phyloP scores from a whole-genome alignment of 2,329 filamentous ascomycete genomes.

The Pestalotiopsis sp. region DNA sequence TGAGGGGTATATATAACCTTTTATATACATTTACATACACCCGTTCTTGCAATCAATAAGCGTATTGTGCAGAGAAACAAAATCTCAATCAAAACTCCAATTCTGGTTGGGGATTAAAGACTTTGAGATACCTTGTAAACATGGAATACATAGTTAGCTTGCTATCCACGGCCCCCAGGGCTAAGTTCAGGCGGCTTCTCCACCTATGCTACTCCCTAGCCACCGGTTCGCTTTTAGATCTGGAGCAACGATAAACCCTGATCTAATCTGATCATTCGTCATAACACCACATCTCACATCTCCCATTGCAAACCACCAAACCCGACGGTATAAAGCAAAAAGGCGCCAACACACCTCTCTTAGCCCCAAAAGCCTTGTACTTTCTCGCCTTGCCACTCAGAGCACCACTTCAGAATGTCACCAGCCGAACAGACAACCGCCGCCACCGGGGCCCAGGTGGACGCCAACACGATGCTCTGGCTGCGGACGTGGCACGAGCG shows the following conservation, averaged over 20 bases:
- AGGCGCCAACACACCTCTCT: too few relatives aligned
- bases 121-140: too few relatives aligned
- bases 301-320: neutral
- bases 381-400: neutral
- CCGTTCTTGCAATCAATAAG: too few relatives aligned
- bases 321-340: too few relatives aligned
- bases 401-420: neutral
- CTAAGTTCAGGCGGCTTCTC: neutral
- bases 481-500: conserved; percentile 2
- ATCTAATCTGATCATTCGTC: neutral
- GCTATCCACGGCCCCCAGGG: neutral
- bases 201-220: neutral
- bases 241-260: neutral
- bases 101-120: too few relatives aligned
- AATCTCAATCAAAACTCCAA: too few relatives aligned
- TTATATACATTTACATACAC: too few relatives aligned
- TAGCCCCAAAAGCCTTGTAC: too few relatives aligned
- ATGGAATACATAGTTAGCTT: too few relatives aligned
- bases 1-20: too few relatives aligned
- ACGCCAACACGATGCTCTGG: neutral
- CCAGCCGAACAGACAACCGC: neutral
- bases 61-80: too few relatives aligned
- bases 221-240: neutral
- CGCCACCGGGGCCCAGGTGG: neutral
- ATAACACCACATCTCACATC: neutral